Evolutionary conservation across 2,329 filamentous ascomycete genomes (phyloP), one percentile per base, ranked within the genome.

Genomic region (Exutisphaerella laricina): DNA sequence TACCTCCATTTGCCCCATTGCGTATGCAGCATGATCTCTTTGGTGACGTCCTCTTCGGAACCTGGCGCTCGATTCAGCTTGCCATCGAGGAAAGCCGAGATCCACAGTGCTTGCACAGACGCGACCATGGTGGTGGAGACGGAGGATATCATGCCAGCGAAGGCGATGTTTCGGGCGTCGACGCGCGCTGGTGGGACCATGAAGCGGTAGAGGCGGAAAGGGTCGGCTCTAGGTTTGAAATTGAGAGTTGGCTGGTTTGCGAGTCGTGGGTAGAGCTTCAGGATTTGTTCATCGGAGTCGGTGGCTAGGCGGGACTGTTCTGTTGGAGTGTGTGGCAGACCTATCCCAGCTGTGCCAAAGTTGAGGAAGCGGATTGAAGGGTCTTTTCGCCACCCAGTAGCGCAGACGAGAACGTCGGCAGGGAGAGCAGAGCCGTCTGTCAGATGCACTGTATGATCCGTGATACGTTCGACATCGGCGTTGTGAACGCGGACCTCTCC

Each of bases 1-100:
- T 84, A 85, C 18, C 85, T 72, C 75, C 81, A 82, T 50, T 73
- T 78, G 4, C 82, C 81, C 59, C 83, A 90, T 26, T 83, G 77
- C 14, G 74, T 79, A 57, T 83, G 72, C 34, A 88, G 66, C 17
- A 80, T 73, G 0, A 81, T 61, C 22, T 66, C 57, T 16, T 56
- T 37, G 8, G 48, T 45, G 8, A 80, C 55, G 6, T 71, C 67
- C 10, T 66, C 63, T 4, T 51, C 43, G 39, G 59, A 67, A 53
- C 17, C 39, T 13, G 55, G 48, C 2, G 53, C 26, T 34, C 49
- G 50, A 18, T 66, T 59, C 6, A 85, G 61, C 26, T 69, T 64
- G 23, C 69, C 70, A 37, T 73, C 69, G 18, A 89, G 74, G 57
- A 79, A 87, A 0, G 84, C 81, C 0, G 72, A 69, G 21, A 83